Conservation (phyloP, 306 rosid genomes). For the Lathyrus tuberosus region DNA sequence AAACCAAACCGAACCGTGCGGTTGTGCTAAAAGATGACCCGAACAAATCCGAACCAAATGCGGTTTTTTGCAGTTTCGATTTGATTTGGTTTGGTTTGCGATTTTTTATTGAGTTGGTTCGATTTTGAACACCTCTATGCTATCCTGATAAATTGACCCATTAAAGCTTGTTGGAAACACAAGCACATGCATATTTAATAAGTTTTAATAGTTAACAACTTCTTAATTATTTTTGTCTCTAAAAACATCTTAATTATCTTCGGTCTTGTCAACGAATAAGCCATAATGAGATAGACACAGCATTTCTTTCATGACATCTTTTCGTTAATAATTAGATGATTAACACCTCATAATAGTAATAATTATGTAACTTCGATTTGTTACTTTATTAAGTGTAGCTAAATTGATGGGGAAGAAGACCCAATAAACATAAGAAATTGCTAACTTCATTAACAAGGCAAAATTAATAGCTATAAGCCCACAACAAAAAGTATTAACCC, state of each 20-base stretch:
- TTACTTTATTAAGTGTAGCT: constrained; percentile 28
- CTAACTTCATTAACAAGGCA: constrained; percentile 47
- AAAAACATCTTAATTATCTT: constrained; percentile 56
- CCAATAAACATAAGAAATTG: constrained; percentile 22
- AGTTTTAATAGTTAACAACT: constrained; percentile 49
- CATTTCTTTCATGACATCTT: constrained; percentile 52
- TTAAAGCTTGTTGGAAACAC: constrained; percentile 61
- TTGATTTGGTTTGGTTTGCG: too few species aligned
- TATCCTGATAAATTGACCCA: constrained; percentile 68
- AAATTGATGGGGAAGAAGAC: constrained; percentile 6
- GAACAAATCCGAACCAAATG: too few species aligned
- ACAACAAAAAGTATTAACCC: constrained; percentile 36
- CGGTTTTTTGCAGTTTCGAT: too few species aligned
- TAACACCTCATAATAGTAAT: constrained; percentile 47
- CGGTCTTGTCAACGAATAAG: constrained; percentile 49
- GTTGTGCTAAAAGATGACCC: too few species aligned
- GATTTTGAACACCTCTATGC: too few species aligned
- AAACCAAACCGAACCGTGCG: too few species aligned
- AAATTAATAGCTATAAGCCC: constrained; percentile 27
- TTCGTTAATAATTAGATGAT: constrained; percentile 47
- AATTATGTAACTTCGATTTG: constrained; percentile 28
- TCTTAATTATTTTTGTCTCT: constrained; percentile 44
- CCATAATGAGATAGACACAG: constrained; percentile 57
- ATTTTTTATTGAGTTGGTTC: too few species aligned
- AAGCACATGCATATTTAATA: constrained; percentile 76